Percentiles rank a stretch among this genome's conserved stretches.
Conservation (phyloP, 169 alveolate species). For the Plasmodium berghei region DNA sequence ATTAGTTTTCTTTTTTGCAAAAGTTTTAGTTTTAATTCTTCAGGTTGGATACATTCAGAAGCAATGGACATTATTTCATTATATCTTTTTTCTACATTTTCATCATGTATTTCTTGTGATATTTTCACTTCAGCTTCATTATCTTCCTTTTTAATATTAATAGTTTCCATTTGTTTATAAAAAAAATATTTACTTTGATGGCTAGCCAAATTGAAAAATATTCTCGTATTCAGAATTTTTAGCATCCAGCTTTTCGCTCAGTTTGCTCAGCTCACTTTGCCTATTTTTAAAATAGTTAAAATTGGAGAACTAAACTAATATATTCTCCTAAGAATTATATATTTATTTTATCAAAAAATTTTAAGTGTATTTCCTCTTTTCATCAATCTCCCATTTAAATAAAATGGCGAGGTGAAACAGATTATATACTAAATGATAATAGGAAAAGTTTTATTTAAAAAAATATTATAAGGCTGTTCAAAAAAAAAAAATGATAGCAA, state of each 20-base stretch:
- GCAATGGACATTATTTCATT: slow-evolving; percentile 84
- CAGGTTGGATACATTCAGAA: slow-evolving; percentile 87
- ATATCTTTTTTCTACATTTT: slow-evolving; percentile 77
- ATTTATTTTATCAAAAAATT: no score
- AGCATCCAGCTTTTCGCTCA: slow-evolving; percentile 5
- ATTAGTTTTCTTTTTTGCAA: slow-evolving; percentile 76
- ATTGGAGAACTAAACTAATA: no score
- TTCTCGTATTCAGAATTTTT: slow-evolving; percentile 2
- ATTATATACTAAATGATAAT: no score
- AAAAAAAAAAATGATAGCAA: no score
- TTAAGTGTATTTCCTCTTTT: no score
- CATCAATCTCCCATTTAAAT: no score
- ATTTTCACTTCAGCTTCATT: slow-evolving; percentile 13
- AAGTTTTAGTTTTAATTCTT: slow-evolving; percentile 65
- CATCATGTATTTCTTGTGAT: slow-evolving; percentile 26
- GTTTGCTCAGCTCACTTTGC: no score
- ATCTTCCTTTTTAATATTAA: slow-evolving; percentile 28
- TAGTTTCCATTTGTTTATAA: slow-evolving; percentile 26
- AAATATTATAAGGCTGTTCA: no score
- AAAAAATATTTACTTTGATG: slow-evolving; percentile 12
- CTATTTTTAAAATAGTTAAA: no score
- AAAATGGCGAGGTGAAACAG: no score
- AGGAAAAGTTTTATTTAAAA: no score
- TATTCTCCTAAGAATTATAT: no score
- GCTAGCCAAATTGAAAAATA: slow-evolving; percentile 2